These are phyloP conservation scores for Crithidia fasciculata DNA, from an alignment of 208 protist genomes.

Conservation along the genomic window DNA sequence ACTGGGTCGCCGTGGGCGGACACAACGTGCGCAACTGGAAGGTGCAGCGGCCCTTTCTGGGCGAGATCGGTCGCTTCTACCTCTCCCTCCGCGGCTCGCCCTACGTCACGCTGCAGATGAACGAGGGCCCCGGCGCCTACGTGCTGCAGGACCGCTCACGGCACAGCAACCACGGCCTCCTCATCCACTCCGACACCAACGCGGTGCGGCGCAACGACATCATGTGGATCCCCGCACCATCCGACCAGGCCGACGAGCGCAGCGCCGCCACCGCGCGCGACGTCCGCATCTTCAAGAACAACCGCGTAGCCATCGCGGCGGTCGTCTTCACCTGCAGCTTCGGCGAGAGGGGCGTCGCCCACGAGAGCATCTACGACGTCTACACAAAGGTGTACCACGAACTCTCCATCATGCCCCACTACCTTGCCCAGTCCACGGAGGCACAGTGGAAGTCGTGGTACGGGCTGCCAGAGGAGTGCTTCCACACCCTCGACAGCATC, in stretches of 20 bases:
- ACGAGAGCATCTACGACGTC: conserved; percentile 76
- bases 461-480: conserved; percentile 67
- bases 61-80: conserved; percentile 78
- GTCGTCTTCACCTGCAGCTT: conserved; percentile 86
- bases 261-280: conserved; percentile 37
- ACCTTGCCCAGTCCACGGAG: conserved; percentile 45
- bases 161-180: conserved; percentile 77
- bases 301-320: conserved; percentile 78
- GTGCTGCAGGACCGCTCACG: conserved; percentile 77
- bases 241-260: conserved; percentile 31
- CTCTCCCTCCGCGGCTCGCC: conserved; percentile 70
- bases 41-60: conserved; percentile 61
- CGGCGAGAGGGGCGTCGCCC: conserved; percentile 49
- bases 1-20: conserved; percentile 86
- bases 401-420: conserved; percentile 45
- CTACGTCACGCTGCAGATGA: conserved; percentile 78
- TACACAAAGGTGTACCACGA: conserved; percentile 33
- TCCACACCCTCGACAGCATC: conserved; percentile 61
- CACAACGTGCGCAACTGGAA: conserved; percentile 91
- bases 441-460: conserved; percentile 79
- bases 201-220: conserved; percentile 77
- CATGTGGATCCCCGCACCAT: conserved; percentile 69
- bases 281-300: conserved; percentile 80
- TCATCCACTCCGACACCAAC: conserved; percentile 66
- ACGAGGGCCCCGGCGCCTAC: conserved; percentile 84